These are phyloP conservation scores for Chalaropsis thielavioides DNA, from an alignment of 2,329 filamentous ascomycete genomes.

Conservation along the genomic window DNA sequence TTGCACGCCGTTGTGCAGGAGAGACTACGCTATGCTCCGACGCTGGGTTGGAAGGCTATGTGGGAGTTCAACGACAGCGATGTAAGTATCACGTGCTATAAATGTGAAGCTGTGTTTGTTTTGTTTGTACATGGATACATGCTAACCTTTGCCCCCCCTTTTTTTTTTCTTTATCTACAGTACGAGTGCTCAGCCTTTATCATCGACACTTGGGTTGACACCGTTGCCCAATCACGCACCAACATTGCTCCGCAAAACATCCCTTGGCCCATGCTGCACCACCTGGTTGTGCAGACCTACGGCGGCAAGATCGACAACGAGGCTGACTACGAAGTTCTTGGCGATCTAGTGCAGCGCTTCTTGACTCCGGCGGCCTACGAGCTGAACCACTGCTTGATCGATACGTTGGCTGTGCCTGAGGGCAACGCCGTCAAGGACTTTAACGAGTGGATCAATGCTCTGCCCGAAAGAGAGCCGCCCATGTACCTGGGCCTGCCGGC, in stretches of 20 bases:
- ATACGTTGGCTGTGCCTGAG: constrained; percentile 59
- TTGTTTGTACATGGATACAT: not conserved
- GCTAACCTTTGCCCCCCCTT: not conserved
- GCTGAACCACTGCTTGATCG: constrained; percentile 77
- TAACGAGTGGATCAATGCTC: constrained; percentile 73
- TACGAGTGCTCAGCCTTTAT: constrained; percentile 97
- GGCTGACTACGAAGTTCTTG: constrained; percentile 62
- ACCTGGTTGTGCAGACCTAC: constrained; percentile 84
- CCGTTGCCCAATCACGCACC: constrained; percentile 65
- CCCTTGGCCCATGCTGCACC: constrained; percentile 91
- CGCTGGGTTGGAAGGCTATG: constrained; percentile 92
- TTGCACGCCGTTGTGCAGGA: constrained; percentile 93
- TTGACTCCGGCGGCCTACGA: constrained; percentile 85
- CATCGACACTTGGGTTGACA: constrained; percentile 87
- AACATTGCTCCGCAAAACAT: constrained; percentile 90
- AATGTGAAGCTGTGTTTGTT: not conserved
- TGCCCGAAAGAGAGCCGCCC: constrained; percentile 91
- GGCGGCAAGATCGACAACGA: constrained; percentile 95
- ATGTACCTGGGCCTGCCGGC: constrained; percentile 87
- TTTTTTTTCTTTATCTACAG: constrained; percentile 25
- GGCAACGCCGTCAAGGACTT: constrained; percentile 78
- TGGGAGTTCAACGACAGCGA: constrained; percentile 99
- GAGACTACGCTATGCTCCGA: constrained; percentile 82
- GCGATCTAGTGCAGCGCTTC: constrained; percentile 57
- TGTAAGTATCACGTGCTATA: constrained; percentile 45